Evolutionary conservation across 768 basidiomycete species (phyloP), one percentile per base, ranked within the genome.

Genomic region (Calocera cornea): DNA sequence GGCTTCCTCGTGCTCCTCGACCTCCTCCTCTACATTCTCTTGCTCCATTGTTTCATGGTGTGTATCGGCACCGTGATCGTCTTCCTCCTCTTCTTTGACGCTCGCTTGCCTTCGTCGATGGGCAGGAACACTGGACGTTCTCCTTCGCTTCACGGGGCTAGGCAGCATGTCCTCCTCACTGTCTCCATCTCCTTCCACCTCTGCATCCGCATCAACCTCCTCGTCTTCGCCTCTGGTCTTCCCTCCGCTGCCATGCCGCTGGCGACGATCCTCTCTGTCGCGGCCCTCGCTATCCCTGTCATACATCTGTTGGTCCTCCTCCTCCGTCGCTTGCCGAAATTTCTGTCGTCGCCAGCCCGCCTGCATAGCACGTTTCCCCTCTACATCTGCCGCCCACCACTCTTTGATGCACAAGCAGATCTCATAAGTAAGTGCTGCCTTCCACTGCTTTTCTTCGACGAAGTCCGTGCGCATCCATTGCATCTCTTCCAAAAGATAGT

Each of bases 381-480:
- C 78, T n/a, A 81, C 80, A 12, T 80, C 82, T 27, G 88, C 86
- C 65, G 83, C 81, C 74, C 95, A 92, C 92, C 93, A 99, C 72
- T 92, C 88, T 7, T 90, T 82, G 24, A 93, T 88, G 29, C 90
- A 84, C 34, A 84, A 86, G 0, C 92, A 89, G 33, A 99, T 76
- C 68, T 87, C 87, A 74, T 87, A 88, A 0, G 97, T 95, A 31
- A 91, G 74, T 1, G 87, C 87, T 47, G 89, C 78, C 76, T 98
- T 98, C 94, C 94, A 98, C 72, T 83, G 86, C 41, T 90, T 82
- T 74, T 99, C 97, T 76, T 98, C 95, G 22, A 90, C 86, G 71
- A 97, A 97, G 75, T 99, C 97, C 40, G 84, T 84, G 31, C 92
- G 89, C 85, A 99, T 88, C 97, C 97, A 99, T 84, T 89, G 92